phyloP scores from a whole-genome alignment of 371 early-diverging fungal species.

The Dichotomocladium elegans region DNA sequence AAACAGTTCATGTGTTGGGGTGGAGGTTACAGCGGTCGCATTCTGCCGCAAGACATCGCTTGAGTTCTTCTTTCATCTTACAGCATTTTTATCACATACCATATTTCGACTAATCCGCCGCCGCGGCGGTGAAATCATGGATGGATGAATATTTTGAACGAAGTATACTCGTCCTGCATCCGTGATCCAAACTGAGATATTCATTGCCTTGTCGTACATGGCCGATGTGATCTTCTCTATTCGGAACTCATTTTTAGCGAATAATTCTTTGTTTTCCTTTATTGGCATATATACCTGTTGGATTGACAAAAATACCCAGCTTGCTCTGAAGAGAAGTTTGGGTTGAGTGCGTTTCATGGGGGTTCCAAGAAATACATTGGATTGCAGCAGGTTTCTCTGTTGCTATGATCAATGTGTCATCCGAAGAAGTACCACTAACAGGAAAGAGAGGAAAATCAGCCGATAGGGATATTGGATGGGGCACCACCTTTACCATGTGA shows the following conservation, averaged over 20 bases:
- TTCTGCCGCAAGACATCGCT: no score
- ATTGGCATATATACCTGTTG: constrained; percentile 13
- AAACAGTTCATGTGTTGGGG: background rate
- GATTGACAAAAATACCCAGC: constrained; percentile 18
- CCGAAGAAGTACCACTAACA: constrained; percentile 36
- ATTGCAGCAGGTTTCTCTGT: constrained; percentile 42
- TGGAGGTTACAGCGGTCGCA: no score
- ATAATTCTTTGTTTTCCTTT: background rate
- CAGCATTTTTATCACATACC: background rate
- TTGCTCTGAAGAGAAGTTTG: constrained; percentile 29
- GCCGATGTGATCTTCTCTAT: constrained; percentile 25
- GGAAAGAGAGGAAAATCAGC: background rate
- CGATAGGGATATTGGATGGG: background rate
- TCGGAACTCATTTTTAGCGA: background rate
- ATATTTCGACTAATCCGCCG: constrained; percentile 11
- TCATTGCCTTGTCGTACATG: constrained; percentile 33
- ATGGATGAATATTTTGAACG: constrained; percentile 19
- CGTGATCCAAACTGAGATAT: constrained; percentile 38
- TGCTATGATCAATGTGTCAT: constrained; percentile 41
- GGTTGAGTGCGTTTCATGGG: constrained; percentile 39
- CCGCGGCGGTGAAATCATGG: constrained; percentile 6
- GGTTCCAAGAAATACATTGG: constrained; percentile 49
- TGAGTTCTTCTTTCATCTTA: no score
- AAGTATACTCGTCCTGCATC: constrained; percentile 37
- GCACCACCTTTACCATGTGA: constrained; percentile 31